Evolutionary conservation across 306 rosid species (phyloP), one percentile per base, ranked within the genome.

Genomic region (Hylodesmum podocarpum): DNA sequence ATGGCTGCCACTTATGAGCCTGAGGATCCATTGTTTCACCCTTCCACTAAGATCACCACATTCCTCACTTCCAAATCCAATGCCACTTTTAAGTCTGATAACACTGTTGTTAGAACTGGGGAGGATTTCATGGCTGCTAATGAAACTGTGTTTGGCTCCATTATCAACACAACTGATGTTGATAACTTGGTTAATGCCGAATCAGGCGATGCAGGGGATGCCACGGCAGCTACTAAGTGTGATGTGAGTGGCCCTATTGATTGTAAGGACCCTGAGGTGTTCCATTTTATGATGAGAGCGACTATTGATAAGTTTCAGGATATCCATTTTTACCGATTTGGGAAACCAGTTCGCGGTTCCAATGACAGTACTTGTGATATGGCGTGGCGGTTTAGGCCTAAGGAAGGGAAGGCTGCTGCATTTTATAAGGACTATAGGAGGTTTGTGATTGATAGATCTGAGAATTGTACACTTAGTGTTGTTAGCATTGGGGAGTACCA

Each of bases 331-430:
- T 96, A 96, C 78, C 68, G 88, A 47, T 96, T 96, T 62, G 97
- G 99, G 77, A 96, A 96, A 72, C 87, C 98, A 0, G 91, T 80
- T 27, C 69, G 22, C 4, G 98, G 98, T 7, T 83, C 85, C 0
- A 85, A 88, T 75, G 93, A 83, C 55, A 84, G 81, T 77, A 89
- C 80, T 73, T 96, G 99, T 6, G 99, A 96, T 85, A 96, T 96
- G 98, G 99, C 99, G 1, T 96, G 99, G 99, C 85, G 97, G 70
- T 96, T 86, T 75, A 86, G 98, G 89, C 99, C 99, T 4, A 92
- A 92, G 84, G 99, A 96, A 69, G 99, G 99, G 70, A 92, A 96
- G 86, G 85, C 96, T 51, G 93, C 99, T 39, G 77, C 96, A 0
- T 91, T 91, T 82, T 92, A 96, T 69, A 96, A 96, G 89, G 99